phyloP scores from a whole-genome alignment of 805 yeast species.

The Suhomyces sp. region DNA sequence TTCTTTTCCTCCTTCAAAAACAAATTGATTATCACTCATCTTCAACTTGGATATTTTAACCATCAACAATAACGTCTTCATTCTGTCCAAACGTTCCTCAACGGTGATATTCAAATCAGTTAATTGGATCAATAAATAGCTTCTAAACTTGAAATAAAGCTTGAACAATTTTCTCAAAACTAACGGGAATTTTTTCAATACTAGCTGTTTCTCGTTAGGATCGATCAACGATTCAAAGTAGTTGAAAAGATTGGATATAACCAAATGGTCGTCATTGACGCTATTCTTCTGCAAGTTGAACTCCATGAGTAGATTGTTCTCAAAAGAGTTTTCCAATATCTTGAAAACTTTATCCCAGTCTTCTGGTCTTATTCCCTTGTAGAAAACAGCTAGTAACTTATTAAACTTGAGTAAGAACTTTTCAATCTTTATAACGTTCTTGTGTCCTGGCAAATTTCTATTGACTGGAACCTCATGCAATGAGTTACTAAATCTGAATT shows the following conservation, averaged over 20 bases:
- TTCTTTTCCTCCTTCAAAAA: conserved; percentile 34
- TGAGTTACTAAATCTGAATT: conserved; percentile 40
- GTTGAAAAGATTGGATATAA: conserved; percentile 62
- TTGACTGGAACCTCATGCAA: conserved; percentile 47
- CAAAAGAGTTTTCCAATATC: conserved; percentile 65
- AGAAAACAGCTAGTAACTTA: conserved; percentile 53
- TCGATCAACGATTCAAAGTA: conserved; percentile 65
- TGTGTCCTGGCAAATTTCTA: conserved; percentile 43
- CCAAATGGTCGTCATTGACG: conserved; percentile 52
- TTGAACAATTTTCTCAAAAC: conserved; percentile 64
- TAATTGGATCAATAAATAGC: conserved; percentile 61
- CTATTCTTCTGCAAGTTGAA: conserved; percentile 42
- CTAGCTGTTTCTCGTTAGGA: conserved; percentile 35
- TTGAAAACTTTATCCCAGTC: conserved; percentile 84
- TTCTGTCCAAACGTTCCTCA: conserved; percentile 61
- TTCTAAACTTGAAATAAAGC: conserved; percentile 63
- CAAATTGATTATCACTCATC: conserved; percentile 51
- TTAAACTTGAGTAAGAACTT: conserved; percentile 64
- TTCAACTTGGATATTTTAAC: conserved; percentile 63
- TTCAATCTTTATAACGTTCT: conserved; percentile 50
- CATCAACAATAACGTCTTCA: conserved; percentile 65
- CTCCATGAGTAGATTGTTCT: conserved; percentile 56
- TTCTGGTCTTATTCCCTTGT: conserved; percentile 52
- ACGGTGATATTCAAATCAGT: conserved; percentile 56
- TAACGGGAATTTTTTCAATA: conserved; percentile 55